phyloP scores from a whole-genome alignment of 495 filamentous ascomycete species.

The Pseudomonodictys pantanalensis region DNA sequence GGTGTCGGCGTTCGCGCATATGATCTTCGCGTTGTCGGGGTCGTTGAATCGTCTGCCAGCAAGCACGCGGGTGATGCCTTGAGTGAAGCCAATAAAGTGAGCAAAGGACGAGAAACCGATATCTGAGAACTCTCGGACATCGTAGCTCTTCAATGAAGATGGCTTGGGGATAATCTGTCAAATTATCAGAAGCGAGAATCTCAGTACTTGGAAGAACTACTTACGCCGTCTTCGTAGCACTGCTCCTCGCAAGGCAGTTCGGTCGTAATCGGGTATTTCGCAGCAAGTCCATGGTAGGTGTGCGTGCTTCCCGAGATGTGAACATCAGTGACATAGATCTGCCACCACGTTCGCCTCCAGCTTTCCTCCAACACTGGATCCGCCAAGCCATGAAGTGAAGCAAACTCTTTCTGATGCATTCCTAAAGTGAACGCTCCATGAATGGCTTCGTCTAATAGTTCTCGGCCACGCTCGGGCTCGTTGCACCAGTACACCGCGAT shows the following conservation, averaged over 20 bases:
- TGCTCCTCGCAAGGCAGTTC: constrained; percentile 70
- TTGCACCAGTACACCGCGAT: constrained; percentile 74
- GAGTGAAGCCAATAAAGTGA: constrained; percentile 25
- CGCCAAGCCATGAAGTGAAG: constrained; percentile 43
- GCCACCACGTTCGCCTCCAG: constrained; percentile 87
- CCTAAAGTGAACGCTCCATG: constrained; percentile 71
- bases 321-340: constrained; percentile 73
- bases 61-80: constrained; percentile 16
- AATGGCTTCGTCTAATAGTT: constrained; percentile 64
- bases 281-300: constrained; percentile 36
- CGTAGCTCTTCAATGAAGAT: constrained; percentile 11
- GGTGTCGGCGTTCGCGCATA: constrained; percentile 21
- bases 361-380: constrained; percentile 66
- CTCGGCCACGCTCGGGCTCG: constrained; percentile 61
- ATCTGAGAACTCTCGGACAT: constrained; percentile 28
- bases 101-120: constrained; percentile 31
- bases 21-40: constrained; percentile 13
- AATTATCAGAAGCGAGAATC: not conserved
- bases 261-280: constrained; percentile 26
- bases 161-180: constrained; percentile 23
- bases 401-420: constrained; percentile 61
- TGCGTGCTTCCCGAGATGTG: constrained; percentile 46
- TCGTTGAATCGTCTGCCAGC: constrained; percentile 1
- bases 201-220: not conserved
- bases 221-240: constrained; percentile 49